These are phyloP conservation scores for Laburnicola sp. DNA, from an alignment of 2,329 filamentous ascomycete species.

Conservation along the genomic window DNA sequence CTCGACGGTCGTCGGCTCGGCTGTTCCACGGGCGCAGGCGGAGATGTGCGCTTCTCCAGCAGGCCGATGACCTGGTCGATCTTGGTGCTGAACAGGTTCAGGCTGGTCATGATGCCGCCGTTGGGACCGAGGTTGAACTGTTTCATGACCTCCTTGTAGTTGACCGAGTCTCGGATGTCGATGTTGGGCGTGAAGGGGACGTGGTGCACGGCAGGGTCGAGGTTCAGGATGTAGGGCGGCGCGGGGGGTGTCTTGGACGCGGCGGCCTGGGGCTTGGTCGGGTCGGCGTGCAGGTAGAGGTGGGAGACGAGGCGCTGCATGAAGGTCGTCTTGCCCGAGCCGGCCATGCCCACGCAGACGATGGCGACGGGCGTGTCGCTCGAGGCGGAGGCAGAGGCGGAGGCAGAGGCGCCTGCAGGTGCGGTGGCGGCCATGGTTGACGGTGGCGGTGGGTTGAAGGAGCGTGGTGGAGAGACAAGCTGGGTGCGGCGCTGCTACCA, in stretches of 20 bases:
- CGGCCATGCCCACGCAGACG: slow-evolving; percentile 97
- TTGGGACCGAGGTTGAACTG: slow-evolving; percentile 98
- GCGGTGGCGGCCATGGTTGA: slow-evolving; percentile 48
- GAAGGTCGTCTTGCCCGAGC: slow-evolving; percentile 98
- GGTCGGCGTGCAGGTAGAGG: slow-evolving; percentile 74
- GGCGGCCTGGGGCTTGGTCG: slow-evolving; percentile 31
- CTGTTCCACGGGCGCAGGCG: slow-evolving; percentile 43
- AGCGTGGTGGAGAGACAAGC: slow-evolving; percentile 9
- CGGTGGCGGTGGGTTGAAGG: neutral
- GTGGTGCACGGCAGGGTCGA: slow-evolving; percentile 90
- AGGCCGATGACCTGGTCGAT: slow-evolving; percentile 91
- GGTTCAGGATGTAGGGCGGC: slow-evolving; percentile 95
- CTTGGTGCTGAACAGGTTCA: slow-evolving; percentile 97
- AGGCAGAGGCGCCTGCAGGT: slow-evolving; percentile 14
- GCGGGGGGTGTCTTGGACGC: slow-evolving; percentile 33
- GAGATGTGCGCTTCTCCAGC: slow-evolving; percentile 81
- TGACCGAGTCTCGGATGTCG: slow-evolving; percentile 97
- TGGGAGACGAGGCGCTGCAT: slow-evolving; percentile 98
- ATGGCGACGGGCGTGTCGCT: slow-evolving; percentile 66
- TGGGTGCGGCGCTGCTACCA: neutral
- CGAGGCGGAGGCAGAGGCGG: slow-evolving; percentile 10
- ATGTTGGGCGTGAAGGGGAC: slow-evolving; percentile 97
- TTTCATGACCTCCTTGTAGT: slow-evolving; percentile 99
- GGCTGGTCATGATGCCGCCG: slow-evolving; percentile 89
- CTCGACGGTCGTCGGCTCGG: slow-evolving; percentile 39